Evolutionary conservation across 75 land plant species (phyloP).

Genomic region (Cupressus sempervirens): DNA sequence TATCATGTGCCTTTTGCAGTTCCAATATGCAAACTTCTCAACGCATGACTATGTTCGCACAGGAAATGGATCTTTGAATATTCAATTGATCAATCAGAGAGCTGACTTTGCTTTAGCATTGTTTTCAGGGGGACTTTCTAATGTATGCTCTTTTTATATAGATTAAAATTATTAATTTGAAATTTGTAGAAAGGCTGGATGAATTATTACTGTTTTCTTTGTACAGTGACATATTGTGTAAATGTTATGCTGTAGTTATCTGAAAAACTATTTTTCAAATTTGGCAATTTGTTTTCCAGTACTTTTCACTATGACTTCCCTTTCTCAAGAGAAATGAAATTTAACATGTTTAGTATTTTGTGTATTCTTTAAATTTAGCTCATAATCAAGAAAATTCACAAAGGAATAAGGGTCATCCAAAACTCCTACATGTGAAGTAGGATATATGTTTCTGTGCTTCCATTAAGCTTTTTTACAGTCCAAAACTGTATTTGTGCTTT

Average conservation of each 20-base stretch:
- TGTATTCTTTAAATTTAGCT: background rate
- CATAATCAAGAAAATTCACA: background rate
- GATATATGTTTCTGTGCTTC: background rate
- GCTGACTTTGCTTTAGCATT: constrained; percentile 84
- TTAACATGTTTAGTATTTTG: background rate
- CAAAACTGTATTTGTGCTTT: background rate
- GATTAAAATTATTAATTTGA: background rate
- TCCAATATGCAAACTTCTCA: constrained; percentile 77
- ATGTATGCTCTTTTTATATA: constrained; percentile 43
- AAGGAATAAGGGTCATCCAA: background rate
- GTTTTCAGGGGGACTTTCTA: constrained; percentile 74
- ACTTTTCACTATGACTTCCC: background rate
- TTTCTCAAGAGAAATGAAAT: background rate
- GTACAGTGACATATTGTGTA: background rate
- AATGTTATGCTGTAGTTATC: background rate
- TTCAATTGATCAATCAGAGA: constrained; percentile 86
- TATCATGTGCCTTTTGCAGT: constrained; percentile 50
- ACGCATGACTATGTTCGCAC: constrained; percentile 39
- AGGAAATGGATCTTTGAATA: constrained; percentile 65
- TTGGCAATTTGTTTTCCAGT: background rate
- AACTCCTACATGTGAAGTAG: background rate
- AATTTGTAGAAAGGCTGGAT: background rate
- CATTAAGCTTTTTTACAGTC: background rate
- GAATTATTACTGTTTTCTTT: background rate
- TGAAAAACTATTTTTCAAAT: background rate